Evolutionary conservation across 352 stramenopile genomes (phyloP).

Genomic region (Globisporangium canariense): DNA sequence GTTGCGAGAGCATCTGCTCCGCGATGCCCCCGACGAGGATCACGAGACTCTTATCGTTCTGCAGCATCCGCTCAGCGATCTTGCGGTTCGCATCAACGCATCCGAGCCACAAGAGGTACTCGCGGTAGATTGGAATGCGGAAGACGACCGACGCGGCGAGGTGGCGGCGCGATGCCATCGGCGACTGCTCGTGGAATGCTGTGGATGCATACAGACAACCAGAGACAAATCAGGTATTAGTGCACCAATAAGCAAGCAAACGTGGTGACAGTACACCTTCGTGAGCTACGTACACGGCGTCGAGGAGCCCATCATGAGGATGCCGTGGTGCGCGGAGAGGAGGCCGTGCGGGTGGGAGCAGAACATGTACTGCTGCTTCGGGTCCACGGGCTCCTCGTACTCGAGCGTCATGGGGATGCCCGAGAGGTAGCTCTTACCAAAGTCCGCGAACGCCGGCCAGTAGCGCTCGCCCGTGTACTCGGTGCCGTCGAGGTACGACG

Average conservation of each 20-base stretch:
- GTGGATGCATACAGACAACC: not conserved
- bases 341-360: conserved; percentile 76
- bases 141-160: conserved; percentile 78
- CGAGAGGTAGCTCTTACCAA: conserved; percentile 29
- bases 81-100: conserved; percentile 68
- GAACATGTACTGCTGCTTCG: conserved; percentile 72
- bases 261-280: not conserved
- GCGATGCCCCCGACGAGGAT: conserved; percentile 79
- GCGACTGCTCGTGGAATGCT: conserved; percentile 74
- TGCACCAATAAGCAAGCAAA: not conserved
- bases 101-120: conserved; percentile 74
- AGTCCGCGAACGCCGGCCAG: conserved; percentile 53
- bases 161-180: conserved; percentile 56
- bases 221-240: not conserved
- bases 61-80: conserved; percentile 61
- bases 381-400: conserved; percentile 62
- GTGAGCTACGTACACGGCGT: conserved; percentile 37
- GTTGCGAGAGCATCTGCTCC: conserved; percentile 80
- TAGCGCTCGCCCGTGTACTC: conserved; percentile 56
- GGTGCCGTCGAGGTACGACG: conserved; percentile 54
- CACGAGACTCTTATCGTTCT: conserved; percentile 68
- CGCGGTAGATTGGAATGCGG: conserved; percentile 67
- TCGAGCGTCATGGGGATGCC: conserved; percentile 56
- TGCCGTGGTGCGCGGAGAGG: conserved; percentile 65
- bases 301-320: conserved; percentile 54